Evolutionary conservation across 129 eudicot genomes (phyloP), one percentile per base, ranked within the genome.

Genomic region (Rutidosis leptorrhynchoides): DNA sequence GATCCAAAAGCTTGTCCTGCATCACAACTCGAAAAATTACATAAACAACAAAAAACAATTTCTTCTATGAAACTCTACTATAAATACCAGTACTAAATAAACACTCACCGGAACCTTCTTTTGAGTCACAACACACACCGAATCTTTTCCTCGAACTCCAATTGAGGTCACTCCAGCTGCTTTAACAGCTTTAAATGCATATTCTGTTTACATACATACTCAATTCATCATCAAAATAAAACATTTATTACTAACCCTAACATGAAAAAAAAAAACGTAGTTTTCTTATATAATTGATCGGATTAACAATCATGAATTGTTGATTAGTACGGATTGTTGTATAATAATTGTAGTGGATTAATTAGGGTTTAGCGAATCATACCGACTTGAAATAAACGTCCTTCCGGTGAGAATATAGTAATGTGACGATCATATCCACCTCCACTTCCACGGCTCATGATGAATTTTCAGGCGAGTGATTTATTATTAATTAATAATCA

Each of bases 381-480:
- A 87, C 97, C 97, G 8, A 90, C 97, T 90, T 90, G 97, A 83
- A 80, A 90, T 69, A 90, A 93, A 64, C 97, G 96, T n/a, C 97
- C 97, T 85, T 90, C 97, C 10, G 97, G 97, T 6, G 97, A 90
- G 76, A 90, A 90, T 65, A 90, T 90, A 60, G 97, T 90, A 27
- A 90, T 90, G 84, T 85, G 97, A 29, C 97, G 95, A 81, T 90
- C 97, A 80, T 90, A 90, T 28, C 97, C 97, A 60, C 90, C 97
- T 76, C 97, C 97, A 67, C 97, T 90, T 53, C 97, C 97, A 54
- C 97, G 87, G 55, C 97, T 90, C 86, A 83, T 85, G 60, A 52
- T 49, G 24, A n/a, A 49, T 11, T 16, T 26, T 60, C 23, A 26
- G 29, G 54, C 32, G 40, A 63, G 9, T 61, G 56, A 59, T 69